Evolutionary conservation across 306 rosid genomes (phyloP).

Genomic region (Quercus aquifolioides): DNA sequence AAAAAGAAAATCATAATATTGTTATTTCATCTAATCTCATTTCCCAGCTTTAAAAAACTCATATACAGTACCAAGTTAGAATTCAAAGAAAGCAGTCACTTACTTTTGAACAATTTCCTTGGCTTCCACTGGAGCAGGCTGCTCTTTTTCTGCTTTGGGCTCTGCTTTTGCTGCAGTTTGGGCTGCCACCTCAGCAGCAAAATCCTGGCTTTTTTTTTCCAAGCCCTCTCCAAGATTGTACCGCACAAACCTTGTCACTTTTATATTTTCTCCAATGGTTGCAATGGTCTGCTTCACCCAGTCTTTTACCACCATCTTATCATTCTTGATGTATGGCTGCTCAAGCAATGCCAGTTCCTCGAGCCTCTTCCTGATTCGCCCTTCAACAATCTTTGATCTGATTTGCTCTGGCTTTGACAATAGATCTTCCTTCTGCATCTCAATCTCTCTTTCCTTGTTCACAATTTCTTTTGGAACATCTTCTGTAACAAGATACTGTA

Average conservation of each 20-base stretch:
- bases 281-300: conserved; percentile 93
- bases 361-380: conserved; percentile 88
- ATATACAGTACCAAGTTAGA: conserved; percentile 1
- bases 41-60: background rate
- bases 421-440: conserved; percentile 98
- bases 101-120: conserved; percentile 69
- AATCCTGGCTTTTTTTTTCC: conserved; percentile 94
- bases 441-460: conserved; percentile 82
- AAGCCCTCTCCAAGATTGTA: conserved; percentile 98
- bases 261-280: conserved; percentile 90
- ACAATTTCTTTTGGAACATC: conserved; percentile 79
- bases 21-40: background rate
- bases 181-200: conserved; percentile 99
- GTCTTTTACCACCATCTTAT: conserved; percentile 80
- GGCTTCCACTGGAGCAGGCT: conserved; percentile 49
- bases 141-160: conserved; percentile 44
- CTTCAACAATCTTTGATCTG: conserved; percentile 86
- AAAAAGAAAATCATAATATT: background rate
- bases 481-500: conserved; percentile 63
- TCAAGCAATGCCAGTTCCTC: conserved; percentile 91
- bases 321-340: conserved; percentile 92
- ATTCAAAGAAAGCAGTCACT: conserved; percentile 26
- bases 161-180: conserved; percentile 75
- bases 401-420: conserved; percentile 93
- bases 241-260: conserved; percentile 88